These are phyloP conservation scores for Pseudognaphalium luteoalbum DNA, from an alignment of 129 eudicot genomes.

Conservation along the genomic window DNA sequence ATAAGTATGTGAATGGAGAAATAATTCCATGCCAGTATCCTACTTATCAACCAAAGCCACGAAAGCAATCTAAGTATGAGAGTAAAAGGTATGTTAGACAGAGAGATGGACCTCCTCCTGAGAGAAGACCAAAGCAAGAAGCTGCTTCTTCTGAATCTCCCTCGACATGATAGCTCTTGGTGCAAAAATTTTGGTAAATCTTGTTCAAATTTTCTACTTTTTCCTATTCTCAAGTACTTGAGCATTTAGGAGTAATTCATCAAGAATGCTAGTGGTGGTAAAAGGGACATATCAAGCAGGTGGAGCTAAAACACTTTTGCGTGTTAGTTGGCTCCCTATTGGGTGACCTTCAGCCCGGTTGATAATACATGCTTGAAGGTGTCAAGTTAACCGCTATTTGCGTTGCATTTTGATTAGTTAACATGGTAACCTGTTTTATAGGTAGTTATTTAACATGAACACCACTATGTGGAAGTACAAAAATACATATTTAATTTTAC, in stretches of 20 bases:
- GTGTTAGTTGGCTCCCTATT: not conserved
- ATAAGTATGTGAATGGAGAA: constrained; percentile 90
- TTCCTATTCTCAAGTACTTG: not conserved
- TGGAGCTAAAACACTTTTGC: not conserved
- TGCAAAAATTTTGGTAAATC: constrained; percentile 18
- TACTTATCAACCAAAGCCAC: constrained; percentile 90
- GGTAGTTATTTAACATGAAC: too few relatives aligned
- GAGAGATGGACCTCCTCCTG: constrained; percentile 92
- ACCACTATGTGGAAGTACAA: too few relatives aligned
- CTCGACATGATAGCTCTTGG: constrained; percentile 23
- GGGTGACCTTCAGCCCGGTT: not conserved
- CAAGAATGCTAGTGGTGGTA: not conserved
- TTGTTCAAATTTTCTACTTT: not conserved
- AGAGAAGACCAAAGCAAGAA: constrained; percentile 65
- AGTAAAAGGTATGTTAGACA: constrained; percentile 86
- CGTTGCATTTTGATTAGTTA: too few relatives aligned
- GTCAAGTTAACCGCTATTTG: too few relatives aligned
- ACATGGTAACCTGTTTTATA: too few relatives aligned
- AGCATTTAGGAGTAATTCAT: not conserved
- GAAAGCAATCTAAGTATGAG: constrained; percentile 58
- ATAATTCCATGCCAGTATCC: constrained; percentile 96
- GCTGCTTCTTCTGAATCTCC: constrained; percentile 50
- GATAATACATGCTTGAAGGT: too few relatives aligned
- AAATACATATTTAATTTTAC: too few relatives aligned
- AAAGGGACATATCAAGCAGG: not conserved